Conservation (phyloP, 345 rosid species). For the Gossypium rotundifolium region DNA sequence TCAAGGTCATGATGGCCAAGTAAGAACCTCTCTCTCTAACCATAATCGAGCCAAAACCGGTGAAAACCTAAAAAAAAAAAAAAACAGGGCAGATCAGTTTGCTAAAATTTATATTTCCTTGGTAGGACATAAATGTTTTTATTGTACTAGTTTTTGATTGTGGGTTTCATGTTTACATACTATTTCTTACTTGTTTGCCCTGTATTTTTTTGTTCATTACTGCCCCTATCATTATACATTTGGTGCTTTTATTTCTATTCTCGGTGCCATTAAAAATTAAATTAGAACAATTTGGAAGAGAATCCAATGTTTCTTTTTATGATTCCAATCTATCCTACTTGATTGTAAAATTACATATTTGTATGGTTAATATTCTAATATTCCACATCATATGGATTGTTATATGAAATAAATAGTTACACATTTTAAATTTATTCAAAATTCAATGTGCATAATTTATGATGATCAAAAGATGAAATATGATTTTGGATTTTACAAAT, state of each 20-base stretch:
- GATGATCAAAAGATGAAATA: no score
- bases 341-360: no score
- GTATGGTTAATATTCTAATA: no score
- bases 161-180: not conserved
- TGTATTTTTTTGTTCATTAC: constrained; percentile 9
- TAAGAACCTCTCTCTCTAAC: not conserved
- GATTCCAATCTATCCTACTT: no score
- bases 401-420: no score
- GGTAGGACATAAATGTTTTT: not conserved
- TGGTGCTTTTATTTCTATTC: constrained; percentile 8
- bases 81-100: not conserved
- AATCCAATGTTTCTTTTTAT: not conserved
- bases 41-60: not conserved
- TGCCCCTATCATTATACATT: not conserved
- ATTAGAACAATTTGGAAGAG: constrained; percentile 10
- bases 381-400: no score
- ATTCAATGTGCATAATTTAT: no score
- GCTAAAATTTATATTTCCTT: not conserved
- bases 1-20: constrained; percentile 1
- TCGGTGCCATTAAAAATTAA: not conserved
- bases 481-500: no score
- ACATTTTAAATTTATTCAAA: no score
- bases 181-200: not conserved
- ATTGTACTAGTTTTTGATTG: not conserved
- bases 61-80: not conserved